Evolutionary conservation across 139 green algal genomes (phyloP), one percentile per base, ranked within the genome.

Genomic region (Picochlorum sp.): DNA sequence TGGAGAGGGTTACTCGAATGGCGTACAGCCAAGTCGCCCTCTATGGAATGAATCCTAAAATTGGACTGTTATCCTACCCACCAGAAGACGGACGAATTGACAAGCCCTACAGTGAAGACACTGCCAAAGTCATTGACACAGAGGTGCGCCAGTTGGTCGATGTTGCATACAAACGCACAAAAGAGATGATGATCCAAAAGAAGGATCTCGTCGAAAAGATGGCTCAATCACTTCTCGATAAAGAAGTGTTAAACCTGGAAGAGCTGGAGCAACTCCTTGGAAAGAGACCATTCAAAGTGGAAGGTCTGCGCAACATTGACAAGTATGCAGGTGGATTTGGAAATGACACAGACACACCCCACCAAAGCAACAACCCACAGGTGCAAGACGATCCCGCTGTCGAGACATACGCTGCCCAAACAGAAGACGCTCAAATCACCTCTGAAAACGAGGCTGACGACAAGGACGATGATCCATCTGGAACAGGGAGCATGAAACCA

Each of bases 1-100:
- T 99, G 72, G 92, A 99, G 79, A 85, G 87, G 38, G 78, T 98
- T 6, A 99, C 94, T 6, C 88, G 95, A 70, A 95, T 96, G 86
- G 90, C 94, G 1, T 98, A 99, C 75, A 76, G 79, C 6, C 77
- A 86, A 68, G 85, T 97, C 3, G 85, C 85, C 1, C 72, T 98
- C 24, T 98, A 98, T 63, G 94, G 94, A 70, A 97, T 99, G 86
- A 64, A 65, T 31, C 4, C 49, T 23, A 26, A 14, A 28, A 76
- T 99, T 6, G 94, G 94, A 47, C 77, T 98, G 60, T 77, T 99
- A 28, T 96, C 87, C 4, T 99, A 95, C 79, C 91, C 94, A 14
- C 78, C 74, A 56, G 77, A 92, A 52, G 77, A 94, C 6, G 74
- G 88, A 30, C 66, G 76, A 2, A 89, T 99, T 71, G 81, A 92